Conservation (phyloP, 202 grass and related monocot genomes). For the Cymbopogon flexuosus region DNA sequence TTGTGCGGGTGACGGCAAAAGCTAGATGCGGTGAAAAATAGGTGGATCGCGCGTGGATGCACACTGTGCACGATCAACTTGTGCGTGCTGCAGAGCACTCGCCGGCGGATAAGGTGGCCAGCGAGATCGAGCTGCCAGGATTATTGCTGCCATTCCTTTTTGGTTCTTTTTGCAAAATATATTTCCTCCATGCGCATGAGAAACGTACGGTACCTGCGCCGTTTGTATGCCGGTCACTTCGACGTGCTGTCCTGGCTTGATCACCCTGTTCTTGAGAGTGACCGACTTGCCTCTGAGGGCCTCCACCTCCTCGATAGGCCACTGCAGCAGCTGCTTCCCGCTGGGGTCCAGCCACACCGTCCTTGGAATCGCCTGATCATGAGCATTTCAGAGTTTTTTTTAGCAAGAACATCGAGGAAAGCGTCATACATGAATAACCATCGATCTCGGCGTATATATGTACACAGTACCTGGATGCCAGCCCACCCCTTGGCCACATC, state of each 20-base stretch:
- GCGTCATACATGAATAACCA: no score
- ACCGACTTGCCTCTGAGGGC: conserved; percentile 24
- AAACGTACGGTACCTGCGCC: background rate
- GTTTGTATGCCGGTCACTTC: conserved; percentile 31
- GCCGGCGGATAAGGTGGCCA: background rate
- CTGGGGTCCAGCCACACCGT: conserved; percentile 38
- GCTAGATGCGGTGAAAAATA: background rate
- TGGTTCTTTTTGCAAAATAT: background rate
- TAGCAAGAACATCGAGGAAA: background rate
- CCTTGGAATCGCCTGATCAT: conserved; percentile 38
- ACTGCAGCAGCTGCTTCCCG: conserved; percentile 40
- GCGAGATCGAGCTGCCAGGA: background rate
- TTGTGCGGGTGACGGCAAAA: background rate
- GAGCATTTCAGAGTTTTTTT: background rate
- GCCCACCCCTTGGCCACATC: conserved; percentile 45
- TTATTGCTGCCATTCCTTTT: background rate
- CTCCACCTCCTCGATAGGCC: conserved; percentile 55
- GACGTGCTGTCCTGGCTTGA: conserved; percentile 7
- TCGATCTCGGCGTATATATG: no score
- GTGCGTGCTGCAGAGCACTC: background rate
- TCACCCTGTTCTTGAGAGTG: background rate
- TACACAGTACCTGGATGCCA: conserved; percentile 14
- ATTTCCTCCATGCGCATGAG: no score
- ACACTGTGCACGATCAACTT: conserved; percentile 3
- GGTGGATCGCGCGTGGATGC: background rate